phyloP scores from a whole-genome alignment of 495 filamentous ascomycete species.

The Pyronema domesticum region DNA sequence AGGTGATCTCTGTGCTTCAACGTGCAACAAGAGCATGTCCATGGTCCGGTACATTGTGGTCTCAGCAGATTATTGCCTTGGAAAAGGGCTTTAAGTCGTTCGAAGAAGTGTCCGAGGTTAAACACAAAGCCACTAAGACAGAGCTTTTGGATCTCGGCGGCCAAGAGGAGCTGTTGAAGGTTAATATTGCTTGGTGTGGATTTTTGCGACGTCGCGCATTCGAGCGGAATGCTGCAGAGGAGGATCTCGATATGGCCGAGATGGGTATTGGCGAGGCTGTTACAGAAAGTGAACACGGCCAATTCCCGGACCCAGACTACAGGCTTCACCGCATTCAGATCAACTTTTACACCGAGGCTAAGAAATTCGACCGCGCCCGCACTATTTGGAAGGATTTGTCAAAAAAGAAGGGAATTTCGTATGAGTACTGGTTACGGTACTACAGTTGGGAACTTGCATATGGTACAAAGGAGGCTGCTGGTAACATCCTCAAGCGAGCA shows the following conservation, averaged over 20 bases:
- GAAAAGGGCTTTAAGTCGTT: conserved; percentile 60
- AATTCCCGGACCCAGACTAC: conserved; percentile 52
- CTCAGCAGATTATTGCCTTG: conserved; percentile 63
- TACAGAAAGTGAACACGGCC: conserved; percentile 12
- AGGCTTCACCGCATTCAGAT: conserved; percentile 81
- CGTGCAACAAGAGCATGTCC: conserved; percentile 75
- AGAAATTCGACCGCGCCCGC: conserved; percentile 41
- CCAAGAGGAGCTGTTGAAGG: conserved; percentile 69
- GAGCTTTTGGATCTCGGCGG: conserved; percentile 52
- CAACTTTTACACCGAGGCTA: conserved; percentile 41
- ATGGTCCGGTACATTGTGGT: conserved; percentile 82
- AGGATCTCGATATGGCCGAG: conserved; percentile 79
- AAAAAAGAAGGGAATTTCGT: conserved; percentile 48
- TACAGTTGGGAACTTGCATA: conserved; percentile 66
- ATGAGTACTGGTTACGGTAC: conserved; percentile 83
- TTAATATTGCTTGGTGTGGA: conserved; percentile 83
- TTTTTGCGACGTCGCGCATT: conserved; percentile 75
- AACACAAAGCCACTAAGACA: conserved; percentile 75
- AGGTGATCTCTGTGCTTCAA: conserved; percentile 39
- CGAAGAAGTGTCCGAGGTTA: conserved; percentile 67
- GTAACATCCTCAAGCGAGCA: conserved; percentile 48
- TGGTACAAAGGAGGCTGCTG: conserved; percentile 14
- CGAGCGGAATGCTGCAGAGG: conserved; percentile 55
- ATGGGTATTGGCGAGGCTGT: conserved; percentile 45
- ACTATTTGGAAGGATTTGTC: conserved; percentile 57